These are phyloP conservation scores for Paraphaeosphaeria sporulosa DNA, from an alignment of 2,329 filamentous ascomycete genomes.

Conservation along the genomic window DNA sequence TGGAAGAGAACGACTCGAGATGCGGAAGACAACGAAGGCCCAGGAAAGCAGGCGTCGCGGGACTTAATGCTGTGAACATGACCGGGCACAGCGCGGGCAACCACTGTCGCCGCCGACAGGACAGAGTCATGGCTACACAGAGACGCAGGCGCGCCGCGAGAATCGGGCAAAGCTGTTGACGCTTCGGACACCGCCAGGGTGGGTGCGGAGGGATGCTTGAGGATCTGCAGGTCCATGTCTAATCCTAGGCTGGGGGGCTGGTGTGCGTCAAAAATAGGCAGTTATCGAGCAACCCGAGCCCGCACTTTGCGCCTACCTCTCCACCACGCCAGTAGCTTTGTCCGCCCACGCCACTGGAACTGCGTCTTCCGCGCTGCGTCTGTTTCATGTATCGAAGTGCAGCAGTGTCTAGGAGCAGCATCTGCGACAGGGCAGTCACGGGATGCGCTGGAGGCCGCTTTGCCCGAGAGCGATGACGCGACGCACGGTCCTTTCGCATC, in stretches of 20 bases:
- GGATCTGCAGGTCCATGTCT: slow-evolving; percentile 8
- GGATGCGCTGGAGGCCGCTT: neutral
- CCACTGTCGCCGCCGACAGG: slow-evolving; percentile 2
- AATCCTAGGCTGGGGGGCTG: slow-evolving; percentile 7
- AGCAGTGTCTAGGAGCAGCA: neutral
- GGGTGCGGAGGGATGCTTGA: neutral
- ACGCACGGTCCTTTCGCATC: slow-evolving; percentile 1
- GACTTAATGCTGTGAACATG: slow-evolving; percentile 12
- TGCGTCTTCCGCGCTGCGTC: neutral
- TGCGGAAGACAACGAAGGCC: slow-evolving; percentile 2
- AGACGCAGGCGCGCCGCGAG: slow-evolving; percentile 8
- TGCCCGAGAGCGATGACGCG: neutral
- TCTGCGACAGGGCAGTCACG: neutral
- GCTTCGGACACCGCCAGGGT: slow-evolving; percentile 10
- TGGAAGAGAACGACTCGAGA: slow-evolving; percentile 1
- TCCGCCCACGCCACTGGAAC: slow-evolving; percentile 1
- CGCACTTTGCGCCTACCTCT: slow-evolving; percentile 6
- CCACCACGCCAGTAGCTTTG: neutral
- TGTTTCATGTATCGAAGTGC: slow-evolving; percentile 9
- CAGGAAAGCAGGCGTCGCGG: neutral
- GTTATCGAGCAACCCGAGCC: slow-evolving; percentile 6
- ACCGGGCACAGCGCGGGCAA: slow-evolving; percentile 10
- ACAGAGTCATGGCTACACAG: slow-evolving; percentile 6
- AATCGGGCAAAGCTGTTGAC: slow-evolving; percentile 3
- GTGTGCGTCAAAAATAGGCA: slow-evolving; percentile 11